phyloP scores from a whole-genome alignment of 2,329 filamentous ascomycete species.

The Ophiostoma triangulosporum region DNA sequence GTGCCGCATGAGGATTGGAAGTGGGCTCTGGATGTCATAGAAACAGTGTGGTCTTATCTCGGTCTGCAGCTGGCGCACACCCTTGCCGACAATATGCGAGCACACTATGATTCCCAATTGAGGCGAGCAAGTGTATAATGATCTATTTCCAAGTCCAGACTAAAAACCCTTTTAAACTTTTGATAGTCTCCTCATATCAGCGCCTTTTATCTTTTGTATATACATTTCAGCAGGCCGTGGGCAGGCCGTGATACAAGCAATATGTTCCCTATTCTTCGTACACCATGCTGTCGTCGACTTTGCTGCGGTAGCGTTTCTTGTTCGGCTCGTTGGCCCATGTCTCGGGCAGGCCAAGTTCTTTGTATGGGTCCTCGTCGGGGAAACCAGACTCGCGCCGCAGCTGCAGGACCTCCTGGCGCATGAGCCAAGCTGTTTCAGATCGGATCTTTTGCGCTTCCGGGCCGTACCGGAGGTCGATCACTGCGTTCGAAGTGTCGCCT shows the following conservation, averaged over 20 bases:
- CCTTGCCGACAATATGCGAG: slow-evolving; percentile 25
- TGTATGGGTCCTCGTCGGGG: slow-evolving; percentile 66
- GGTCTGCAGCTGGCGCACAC: slow-evolving; percentile 36
- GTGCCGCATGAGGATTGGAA: slow-evolving; percentile 28
- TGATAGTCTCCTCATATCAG: no score
- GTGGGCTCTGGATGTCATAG: slow-evolving; percentile 32
- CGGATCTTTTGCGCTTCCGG: slow-evolving; percentile 65
- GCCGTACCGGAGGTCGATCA: slow-evolving; percentile 45
- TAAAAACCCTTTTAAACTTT: no score
- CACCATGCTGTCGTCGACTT: slow-evolving; percentile 39
- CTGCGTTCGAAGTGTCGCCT: neutral
- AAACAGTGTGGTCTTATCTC: slow-evolving; percentile 36
- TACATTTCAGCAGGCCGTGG: neutral
- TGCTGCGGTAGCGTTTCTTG: slow-evolving; percentile 35
- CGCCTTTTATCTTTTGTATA: neutral
- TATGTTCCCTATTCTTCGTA: slow-evolving; percentile 9
- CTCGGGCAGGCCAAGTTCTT: slow-evolving; percentile 50
- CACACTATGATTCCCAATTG: slow-evolving; percentile 13
- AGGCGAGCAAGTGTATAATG: neutral
- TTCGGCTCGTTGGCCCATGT: slow-evolving; percentile 54
- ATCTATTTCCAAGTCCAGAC: no score
- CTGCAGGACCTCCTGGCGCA: slow-evolving; percentile 69
- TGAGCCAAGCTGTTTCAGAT: slow-evolving; percentile 64
- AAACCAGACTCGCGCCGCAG: slow-evolving; percentile 59
- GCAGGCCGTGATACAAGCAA: neutral